These are phyloP conservation scores for Euptelea pleiosperma DNA, from an alignment of 164 flowering plant genomes.

Conservation along the genomic window DNA sequence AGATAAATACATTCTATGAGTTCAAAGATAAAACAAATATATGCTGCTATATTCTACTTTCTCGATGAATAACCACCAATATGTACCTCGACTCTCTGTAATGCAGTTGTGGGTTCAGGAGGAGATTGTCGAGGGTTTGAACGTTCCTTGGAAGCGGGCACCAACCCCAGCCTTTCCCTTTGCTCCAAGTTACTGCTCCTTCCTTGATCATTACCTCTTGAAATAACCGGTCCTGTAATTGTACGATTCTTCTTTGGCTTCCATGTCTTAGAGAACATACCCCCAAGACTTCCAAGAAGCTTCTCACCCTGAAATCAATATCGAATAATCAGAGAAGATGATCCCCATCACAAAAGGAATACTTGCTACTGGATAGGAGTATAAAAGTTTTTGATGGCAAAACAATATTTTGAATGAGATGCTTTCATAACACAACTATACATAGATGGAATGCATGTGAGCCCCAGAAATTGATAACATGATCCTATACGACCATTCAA, in stretches of 20 bases:
- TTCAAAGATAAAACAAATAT: too few species aligned
- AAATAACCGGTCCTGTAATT: constrained; percentile 61
- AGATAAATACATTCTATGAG: not conserved
- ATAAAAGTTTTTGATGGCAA: too few species aligned
- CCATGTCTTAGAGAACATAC: constrained; percentile 90
- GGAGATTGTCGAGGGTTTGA: constrained; percentile 36
- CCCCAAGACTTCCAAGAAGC: constrained; percentile 83
- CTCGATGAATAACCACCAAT: not conserved
- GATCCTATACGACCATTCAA: too few species aligned
- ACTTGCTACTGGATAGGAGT: too few species aligned
- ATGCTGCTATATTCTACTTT: too few species aligned
- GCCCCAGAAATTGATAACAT: too few species aligned
- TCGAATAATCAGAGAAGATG: not conserved
- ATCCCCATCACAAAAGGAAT: not conserved
- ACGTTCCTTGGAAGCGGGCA: constrained; percentile 35
- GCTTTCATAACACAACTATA: not conserved
- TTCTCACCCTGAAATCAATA: constrained; percentile 36
- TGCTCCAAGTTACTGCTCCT: constrained; percentile 43
- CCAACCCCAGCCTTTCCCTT: constrained; percentile 67
- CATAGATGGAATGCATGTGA: not conserved
- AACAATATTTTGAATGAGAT: not conserved
- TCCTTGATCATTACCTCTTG: constrained; percentile 39
- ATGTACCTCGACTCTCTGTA: constrained; percentile 84
- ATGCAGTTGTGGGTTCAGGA: constrained; percentile 51
- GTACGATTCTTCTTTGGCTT: constrained; percentile 76